Percentiles rank a stretch among this genome's conserved stretches.
Conservation (phyloP, 2,329 filamentous ascomycete species). For the Penicillium digitatum region DNA sequence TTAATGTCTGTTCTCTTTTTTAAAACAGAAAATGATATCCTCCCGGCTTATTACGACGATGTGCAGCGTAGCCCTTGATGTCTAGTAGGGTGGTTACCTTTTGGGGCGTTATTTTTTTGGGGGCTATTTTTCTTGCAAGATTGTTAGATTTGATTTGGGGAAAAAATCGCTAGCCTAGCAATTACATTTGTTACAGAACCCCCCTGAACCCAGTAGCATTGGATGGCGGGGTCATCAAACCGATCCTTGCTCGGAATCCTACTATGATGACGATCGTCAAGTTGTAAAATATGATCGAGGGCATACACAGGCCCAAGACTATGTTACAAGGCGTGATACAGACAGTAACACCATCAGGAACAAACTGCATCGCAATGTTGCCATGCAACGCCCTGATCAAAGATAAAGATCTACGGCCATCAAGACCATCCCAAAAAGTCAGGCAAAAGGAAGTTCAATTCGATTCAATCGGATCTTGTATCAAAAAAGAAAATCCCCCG, state of each 20-base stretch:
- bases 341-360: not conserved
- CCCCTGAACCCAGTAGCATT: not conserved
- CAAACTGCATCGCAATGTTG: slow-evolving; percentile 3
- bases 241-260: not conserved
- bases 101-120: not conserved
- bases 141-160: not conserved
- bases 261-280: not conserved
- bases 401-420: not conserved
- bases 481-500: slow-evolving; percentile 21
- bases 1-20: not conserved
- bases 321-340: not conserved
- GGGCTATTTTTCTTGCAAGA: not conserved
- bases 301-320: not conserved
- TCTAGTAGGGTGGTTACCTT: not conserved
- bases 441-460: slow-evolving; percentile 24
- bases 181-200: not conserved
- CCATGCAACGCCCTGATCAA: not conserved
- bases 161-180: not conserved
- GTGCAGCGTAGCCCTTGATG: not conserved
- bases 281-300: not conserved
- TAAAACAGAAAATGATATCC: slow-evolving; percentile 4
- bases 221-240: slow-evolving; percentile 1
- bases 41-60: not conserved
- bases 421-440: not conserved
- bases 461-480: slow-evolving; percentile 28